These are phyloP conservation scores for Aegilops bicornis DNA, from an alignment of 176 grass and related monocot species.

Conservation along the genomic window DNA sequence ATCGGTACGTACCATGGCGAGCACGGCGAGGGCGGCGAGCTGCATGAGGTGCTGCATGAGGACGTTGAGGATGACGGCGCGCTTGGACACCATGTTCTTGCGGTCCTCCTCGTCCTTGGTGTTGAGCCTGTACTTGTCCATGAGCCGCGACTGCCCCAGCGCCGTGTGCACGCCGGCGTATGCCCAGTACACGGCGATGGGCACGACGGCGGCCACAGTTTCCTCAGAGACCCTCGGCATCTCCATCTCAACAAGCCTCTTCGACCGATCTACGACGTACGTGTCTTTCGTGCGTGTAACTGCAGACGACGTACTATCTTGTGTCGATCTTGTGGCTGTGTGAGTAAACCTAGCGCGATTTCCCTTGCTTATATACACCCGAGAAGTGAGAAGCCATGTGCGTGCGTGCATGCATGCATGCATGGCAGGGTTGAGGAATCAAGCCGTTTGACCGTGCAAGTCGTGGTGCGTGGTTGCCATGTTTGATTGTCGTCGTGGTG, in stretches of 20 bases:
- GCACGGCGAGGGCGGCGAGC: not conserved
- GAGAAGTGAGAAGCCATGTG: not conserved
- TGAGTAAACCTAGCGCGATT: not conserved
- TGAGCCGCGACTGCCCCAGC: not conserved
- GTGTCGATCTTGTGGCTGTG: not conserved
- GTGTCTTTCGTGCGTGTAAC: not conserved
- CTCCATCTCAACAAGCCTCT: not conserved
- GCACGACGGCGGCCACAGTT: slow-evolving; percentile 23
- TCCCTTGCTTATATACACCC: not conserved
- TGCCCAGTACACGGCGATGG: slow-evolving; percentile 49
- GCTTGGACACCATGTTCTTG: slow-evolving; percentile 41
- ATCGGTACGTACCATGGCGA: slow-evolving; percentile 9
- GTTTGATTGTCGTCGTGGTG: not conserved
- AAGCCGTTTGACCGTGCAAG: not conserved
- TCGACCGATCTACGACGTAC: not conserved
- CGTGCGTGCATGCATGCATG: not conserved
- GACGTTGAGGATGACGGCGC: slow-evolving; percentile 33
- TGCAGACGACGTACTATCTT: not conserved
- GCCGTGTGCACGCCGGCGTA: slow-evolving; percentile 39
- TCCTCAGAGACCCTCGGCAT: slow-evolving; percentile 26
- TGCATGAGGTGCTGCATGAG: slow-evolving; percentile 49
- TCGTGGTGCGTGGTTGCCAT: not conserved
- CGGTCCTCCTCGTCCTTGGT: slow-evolving; percentile 31
- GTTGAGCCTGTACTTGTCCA: slow-evolving; percentile 52
- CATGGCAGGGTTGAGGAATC: not conserved